Conservation (phyloP, 1,139 yeast species). For the Chernovozyma sophiae-reginae region DNA sequence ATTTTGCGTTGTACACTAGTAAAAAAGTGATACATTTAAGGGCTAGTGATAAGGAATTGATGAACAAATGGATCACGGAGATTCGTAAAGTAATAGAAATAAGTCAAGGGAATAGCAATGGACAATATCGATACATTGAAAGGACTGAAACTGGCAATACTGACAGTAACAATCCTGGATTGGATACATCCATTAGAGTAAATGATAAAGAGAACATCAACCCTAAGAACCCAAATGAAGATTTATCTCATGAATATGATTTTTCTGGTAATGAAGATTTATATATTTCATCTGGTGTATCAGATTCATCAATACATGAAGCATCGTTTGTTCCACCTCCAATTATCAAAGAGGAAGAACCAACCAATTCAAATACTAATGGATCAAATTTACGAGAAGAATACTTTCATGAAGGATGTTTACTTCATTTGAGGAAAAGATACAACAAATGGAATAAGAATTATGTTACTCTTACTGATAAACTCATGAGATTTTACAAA, state of each 20-base stretch:
- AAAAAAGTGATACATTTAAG: conserved; percentile 41
- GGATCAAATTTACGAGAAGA: conserved; percentile 22
- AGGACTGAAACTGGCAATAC: not conserved
- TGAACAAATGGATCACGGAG: conserved; percentile 39
- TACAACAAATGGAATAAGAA: conserved; percentile 48
- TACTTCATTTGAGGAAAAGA: conserved; percentile 35
- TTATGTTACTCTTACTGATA: conserved; percentile 42
- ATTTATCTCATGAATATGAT: conserved; percentile 5
- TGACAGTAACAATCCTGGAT: not conserved
- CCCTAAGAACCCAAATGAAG: not conserved
- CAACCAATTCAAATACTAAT: not conserved
- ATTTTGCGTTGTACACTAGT: conserved; percentile 39
- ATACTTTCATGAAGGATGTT: conserved; percentile 38
- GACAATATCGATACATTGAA: too few relatives aligned
- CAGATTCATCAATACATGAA: conserved; percentile 13
- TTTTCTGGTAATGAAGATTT: conserved; percentile 12
- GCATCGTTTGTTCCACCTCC: conserved; percentile 10
- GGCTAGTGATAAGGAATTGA: conserved; percentile 30
- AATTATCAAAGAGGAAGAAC: conserved; percentile 10
- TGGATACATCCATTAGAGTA: too few relatives aligned
- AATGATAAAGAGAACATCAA: not conserved
- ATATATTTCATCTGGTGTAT: conserved; percentile 22
- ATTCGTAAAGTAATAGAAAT: conserved; percentile 14
- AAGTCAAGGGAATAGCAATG: not conserved
- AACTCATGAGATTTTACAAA: conserved; percentile 39